Evolutionary conservation across 1,284 basidiomycete species (phyloP).

Genomic region (Hemileia vastatrix): DNA sequence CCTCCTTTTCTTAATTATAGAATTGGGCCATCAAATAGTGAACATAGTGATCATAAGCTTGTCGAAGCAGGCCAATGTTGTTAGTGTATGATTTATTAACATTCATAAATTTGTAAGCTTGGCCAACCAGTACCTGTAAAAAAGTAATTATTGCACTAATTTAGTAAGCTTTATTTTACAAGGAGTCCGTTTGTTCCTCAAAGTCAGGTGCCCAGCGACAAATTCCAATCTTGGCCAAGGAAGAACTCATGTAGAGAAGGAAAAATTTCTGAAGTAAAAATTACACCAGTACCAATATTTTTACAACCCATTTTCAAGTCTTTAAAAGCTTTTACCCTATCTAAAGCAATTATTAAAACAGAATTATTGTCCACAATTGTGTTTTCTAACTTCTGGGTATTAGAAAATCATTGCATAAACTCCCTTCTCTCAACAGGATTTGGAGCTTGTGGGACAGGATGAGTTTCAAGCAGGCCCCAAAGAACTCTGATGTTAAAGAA

Average conservation of each 20-base stretch:
- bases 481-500: neutral
- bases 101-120: neutral
- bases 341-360: neutral
- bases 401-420: neutral
- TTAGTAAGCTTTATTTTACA: neutral
- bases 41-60: conserved; percentile 3
- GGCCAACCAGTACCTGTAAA: neutral
- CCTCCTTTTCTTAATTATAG: neutral
- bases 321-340: neutral
- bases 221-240: neutral
- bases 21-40: neutral
- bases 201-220: neutral
- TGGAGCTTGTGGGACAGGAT: neutral
- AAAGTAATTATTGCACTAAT: neutral
- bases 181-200: neutral
- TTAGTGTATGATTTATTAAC: neutral
- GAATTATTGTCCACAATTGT: neutral
- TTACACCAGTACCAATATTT: neutral
- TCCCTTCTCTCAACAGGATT: neutral
- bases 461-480: neutral
- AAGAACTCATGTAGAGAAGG: neutral
- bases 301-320: neutral
- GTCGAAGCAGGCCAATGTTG: neutral
- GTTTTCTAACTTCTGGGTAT: neutral
- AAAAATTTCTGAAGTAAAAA: neutral